Base-by-base conservation (phyloP, 495 filamentous ascomycete species). In the Lentithecium fluviatile region DNA sequence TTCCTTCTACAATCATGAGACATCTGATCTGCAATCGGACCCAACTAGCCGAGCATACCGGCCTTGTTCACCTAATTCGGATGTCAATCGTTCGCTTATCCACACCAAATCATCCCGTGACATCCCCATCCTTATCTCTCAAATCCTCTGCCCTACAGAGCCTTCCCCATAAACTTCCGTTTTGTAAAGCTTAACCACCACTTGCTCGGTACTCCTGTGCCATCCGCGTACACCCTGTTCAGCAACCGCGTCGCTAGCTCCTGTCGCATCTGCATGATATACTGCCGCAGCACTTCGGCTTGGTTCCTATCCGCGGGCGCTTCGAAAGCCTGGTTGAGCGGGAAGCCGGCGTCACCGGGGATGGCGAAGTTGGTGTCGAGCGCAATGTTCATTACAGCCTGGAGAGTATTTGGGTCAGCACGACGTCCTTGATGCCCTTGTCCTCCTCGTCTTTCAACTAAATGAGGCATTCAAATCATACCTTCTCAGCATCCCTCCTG, bases 161-260 rank as follows among this genome's bases (percentile, higher is more conserved):
- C 70, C 69, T 96, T 97, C 70, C 92, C 92, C 95, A 98, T 97
- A 74, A 98, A 98, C 81, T 95, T 95, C 73, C 94, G 85, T 83
- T 97, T 98, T 47, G 88, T 88, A 74, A 96, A 98, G 79, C 93
- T 97, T 65, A 98, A 78, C 94, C 94, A 98, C 88, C 92, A 97
- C 84, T 98, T 98, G 68, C 90, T 95, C 68, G 94, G 93, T 74
- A 78, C 82, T 53, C 74, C 81, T 5, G 47, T 60, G 58, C 85
- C 90, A 69, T 91, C 94, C 52, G 86, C 85, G 76, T 95, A 98
- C 71, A 98, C 83, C 69, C 90, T 84, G 15, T 84, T 85, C 67
- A 95, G 76, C 74, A 98, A 76, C 71, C 94, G 81, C 58, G 80
- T 70, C 17, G 91, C 92, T 56, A 96, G 76, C 77, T 97, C 94